These are phyloP conservation scores for Fusarium multiceps DNA, from an alignment of 2,329 filamentous ascomycete genomes.

Conservation along the genomic window DNA sequence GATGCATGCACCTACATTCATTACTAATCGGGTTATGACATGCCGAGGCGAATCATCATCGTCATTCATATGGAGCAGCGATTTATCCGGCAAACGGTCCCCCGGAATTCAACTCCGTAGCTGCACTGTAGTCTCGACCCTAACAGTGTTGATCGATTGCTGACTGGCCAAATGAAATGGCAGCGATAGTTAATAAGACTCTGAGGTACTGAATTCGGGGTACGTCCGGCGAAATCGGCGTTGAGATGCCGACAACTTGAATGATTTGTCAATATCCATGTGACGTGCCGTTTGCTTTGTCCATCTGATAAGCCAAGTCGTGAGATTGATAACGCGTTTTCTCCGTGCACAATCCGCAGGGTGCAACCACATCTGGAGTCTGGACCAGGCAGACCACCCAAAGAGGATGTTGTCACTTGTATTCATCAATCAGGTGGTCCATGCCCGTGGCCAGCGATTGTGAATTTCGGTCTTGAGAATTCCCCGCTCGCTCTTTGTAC, in stretches of 20 bases:
- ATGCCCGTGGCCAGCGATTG: background rate
- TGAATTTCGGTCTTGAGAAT: constrained; percentile 30
- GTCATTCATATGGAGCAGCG: constrained; percentile 18
- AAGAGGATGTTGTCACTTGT: background rate
- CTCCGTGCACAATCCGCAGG: constrained; percentile 2
- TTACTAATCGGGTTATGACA: constrained; percentile 29
- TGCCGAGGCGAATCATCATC: constrained; percentile 30
- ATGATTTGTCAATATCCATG: constrained; percentile 10
- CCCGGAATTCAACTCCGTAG: constrained; percentile 25
- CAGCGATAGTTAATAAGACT: constrained; percentile 30
- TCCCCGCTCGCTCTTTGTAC: constrained; percentile 33
- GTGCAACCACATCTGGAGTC: background rate
- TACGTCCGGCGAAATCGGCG: constrained; percentile 25
- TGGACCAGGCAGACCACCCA: background rate
- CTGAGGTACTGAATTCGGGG: background rate
- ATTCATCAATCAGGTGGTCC: background rate
- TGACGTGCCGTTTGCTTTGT: background rate
- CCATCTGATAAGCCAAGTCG: constrained; percentile 28
- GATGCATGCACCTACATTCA: constrained; percentile 31
- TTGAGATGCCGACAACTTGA: background rate
- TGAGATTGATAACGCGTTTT: constrained; percentile 34
- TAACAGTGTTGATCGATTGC: constrained; percentile 24
- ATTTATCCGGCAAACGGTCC: constrained; percentile 10
- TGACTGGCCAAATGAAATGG: constrained; percentile 34
- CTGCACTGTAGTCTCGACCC: constrained; percentile 11